Evolutionary conservation across 176 grass and related monocot genomes (phyloP), one percentile per base, ranked within the genome.

Genomic region (Aegilops umbellulata): DNA sequence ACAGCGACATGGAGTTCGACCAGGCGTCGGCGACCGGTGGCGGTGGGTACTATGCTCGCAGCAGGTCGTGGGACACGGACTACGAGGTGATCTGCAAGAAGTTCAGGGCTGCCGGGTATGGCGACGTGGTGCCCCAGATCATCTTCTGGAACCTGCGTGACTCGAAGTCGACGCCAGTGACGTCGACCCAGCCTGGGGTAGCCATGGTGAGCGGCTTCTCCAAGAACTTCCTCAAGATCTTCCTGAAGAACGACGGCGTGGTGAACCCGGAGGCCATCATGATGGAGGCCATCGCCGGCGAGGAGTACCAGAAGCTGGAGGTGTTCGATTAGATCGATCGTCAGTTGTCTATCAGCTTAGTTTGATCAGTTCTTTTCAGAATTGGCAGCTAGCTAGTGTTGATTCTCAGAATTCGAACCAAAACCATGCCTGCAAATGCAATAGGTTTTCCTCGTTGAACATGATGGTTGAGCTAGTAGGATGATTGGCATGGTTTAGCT

Each of bases 1-100:
- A 87, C 89, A 91, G 86, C 83, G 92, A 94, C 86, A 94, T 91
- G 92, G 92, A 91, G 79, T 94, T 91, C 71, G 86, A 94, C 57
- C 0, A 19, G 79, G 92, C 83, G 22, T 89, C 88, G 4, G 60
- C 0, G 39, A 14, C 7, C n/a, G n/a, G n/a, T n/a, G n/a, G n/a
- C 5, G 8, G 38, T n/a, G 69, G 69, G 13, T 65, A 65, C 19
- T 20, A 42, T 42, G 39, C 39, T 42, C 9, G 39, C 9, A 42
- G 41, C 41, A 42, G 41, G 10, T 42, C 41, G 7, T 58, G 53
- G 53, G 53, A 58, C 53, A 58, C 53, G 53, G 53, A 58, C 53
- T 58, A 58, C 53, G 53, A 58, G 53, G 53, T 58, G 53, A 58
- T 58, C 53, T 58, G 19, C 53, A 22, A 58, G 19, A 58, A 58